Base-by-base conservation (phyloP, 2,329 filamentous ascomycete species). In the Leptographium galeiforme region DNA sequence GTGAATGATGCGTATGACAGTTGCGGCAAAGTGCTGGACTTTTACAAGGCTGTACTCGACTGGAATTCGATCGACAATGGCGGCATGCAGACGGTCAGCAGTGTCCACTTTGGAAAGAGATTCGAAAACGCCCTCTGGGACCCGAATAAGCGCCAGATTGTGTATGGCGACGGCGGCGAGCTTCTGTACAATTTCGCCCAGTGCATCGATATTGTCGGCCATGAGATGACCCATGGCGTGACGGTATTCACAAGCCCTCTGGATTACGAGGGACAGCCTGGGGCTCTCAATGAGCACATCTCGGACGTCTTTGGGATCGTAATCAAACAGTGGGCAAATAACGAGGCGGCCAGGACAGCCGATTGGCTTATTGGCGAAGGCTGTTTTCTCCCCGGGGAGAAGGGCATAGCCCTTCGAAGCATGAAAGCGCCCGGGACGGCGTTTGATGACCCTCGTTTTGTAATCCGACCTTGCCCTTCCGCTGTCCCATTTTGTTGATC, bases 71-170 rank as follows among this genome's bases (percentile, higher is more conserved):
- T 78, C 53, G 72, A 79, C 63, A 72, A 76, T 64, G 66, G 70
- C 49, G 72, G 73, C 56, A 66, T 69, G 61, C 64, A 70, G n/a
- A 68, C 78, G 38, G 64, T 73, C 56, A 76, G 72, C 60, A 72
- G 70, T n/a, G 72, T 79, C 19, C 76, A 79, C 58, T 78, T 75
- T 59, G 73, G 70, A 5, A 55, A 69, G 54, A 60, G 66, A 8
- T 77, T 74, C 56, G 71, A 75, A 58, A 78, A 78, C 62, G 75
- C 76, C 39, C 76, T 75, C 61, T 79, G 76, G 75, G 71, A 77
- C 54, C 67, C 72, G 2, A 64, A 69, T 55, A 66, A 64, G 48
- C 61, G 67, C 39, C 74, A 78, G 59, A 77, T 79, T 71, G 74
- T 78, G 6, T 80, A 76, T 58, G 77, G 77, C 4, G 76, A 79